Percentiles rank a stretch among this genome's conserved stretches.
phyloP scores from a whole-genome alignment of 306 rosid species.

The Senna tora region DNA sequence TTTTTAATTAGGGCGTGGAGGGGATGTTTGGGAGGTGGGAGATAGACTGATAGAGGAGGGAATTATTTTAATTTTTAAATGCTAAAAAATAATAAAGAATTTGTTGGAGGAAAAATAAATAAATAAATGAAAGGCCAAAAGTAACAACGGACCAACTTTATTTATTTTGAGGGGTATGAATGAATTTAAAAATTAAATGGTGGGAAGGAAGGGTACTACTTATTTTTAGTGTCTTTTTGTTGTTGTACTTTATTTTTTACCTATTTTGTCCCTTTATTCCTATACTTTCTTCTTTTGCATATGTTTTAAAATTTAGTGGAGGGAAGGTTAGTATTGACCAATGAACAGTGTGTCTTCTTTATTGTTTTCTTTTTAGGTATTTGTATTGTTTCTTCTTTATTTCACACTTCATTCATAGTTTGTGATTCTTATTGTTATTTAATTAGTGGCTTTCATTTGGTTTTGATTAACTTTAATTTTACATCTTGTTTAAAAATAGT shows the following conservation, averaged over 20 bases:
- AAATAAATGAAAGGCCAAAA: conserved; percentile 18
- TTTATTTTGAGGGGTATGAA: conserved; percentile 25
- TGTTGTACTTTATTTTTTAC: conserved; percentile 30
- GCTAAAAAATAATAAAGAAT: conserved; percentile 5
- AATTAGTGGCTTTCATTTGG: background rate
- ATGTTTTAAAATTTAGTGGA: conserved; percentile 46
- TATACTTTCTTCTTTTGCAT: conserved; percentile 35
- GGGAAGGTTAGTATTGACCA: conserved; percentile 37
- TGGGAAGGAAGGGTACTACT: conserved; percentile 28
- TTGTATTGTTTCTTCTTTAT: background rate
- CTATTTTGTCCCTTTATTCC: conserved; percentile 41
- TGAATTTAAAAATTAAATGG: conserved; percentile 49
- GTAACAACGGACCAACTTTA: conserved; percentile 37
- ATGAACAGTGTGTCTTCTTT: background rate
- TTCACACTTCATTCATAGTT: background rate
- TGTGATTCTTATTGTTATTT: too few species aligned
- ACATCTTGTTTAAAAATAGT: too few species aligned
- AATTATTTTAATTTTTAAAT: conserved; percentile 13
- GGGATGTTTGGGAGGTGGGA: background rate
- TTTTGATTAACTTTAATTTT: background rate
- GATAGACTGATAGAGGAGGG: conserved; percentile 36
- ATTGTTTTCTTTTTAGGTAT: background rate
- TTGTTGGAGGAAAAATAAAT: conserved; percentile 18
- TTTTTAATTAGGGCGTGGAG: background rate
- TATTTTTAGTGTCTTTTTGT: conserved; percentile 22